These are phyloP conservation scores for Wallacemonas rigidus DNA, from an alignment of 208 protist genomes.

Conservation along the genomic window DNA sequence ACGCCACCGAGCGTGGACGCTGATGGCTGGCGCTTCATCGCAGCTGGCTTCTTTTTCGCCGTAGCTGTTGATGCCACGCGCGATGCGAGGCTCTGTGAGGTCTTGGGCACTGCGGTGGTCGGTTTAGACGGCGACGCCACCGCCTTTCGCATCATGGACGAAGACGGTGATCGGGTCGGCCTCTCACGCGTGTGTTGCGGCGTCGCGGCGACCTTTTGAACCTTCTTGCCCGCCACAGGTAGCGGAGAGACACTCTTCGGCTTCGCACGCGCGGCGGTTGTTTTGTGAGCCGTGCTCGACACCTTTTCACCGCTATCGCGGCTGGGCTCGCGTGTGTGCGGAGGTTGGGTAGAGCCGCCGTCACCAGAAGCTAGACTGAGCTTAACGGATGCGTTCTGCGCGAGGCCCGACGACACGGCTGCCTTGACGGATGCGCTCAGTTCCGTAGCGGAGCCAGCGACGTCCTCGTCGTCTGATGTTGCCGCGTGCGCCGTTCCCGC, in stretches of 20 bases:
- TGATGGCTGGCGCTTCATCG: background rate
- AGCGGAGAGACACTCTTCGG: background rate
- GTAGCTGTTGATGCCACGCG: background rate
- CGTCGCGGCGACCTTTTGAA: too few relatives aligned
- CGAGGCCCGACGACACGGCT: background rate
- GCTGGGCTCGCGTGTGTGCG: slow-evolving; percentile 12
- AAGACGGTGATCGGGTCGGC: too few relatives aligned
- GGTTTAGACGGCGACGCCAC: too few relatives aligned
- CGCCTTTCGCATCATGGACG: too few relatives aligned
- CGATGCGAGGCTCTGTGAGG: background rate
- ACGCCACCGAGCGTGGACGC: background rate
- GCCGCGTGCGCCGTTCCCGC: background rate
- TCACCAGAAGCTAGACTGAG: background rate
- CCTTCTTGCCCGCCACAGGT: too few relatives aligned
- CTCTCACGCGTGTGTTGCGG: too few relatives aligned
- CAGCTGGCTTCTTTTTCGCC: background rate
- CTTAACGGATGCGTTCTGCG: background rate
- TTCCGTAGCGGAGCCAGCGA: background rate
- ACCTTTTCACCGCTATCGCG: background rate
- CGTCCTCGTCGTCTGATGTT: background rate
- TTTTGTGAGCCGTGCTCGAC: background rate
- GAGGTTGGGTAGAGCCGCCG: slow-evolving; percentile 2
- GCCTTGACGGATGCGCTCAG: too few relatives aligned
- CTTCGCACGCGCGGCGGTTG: background rate
- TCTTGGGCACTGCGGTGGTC: background rate